Base-by-base conservation (phyloP, 1,139 yeast genomes). In the Diutina siamensis region DNA sequence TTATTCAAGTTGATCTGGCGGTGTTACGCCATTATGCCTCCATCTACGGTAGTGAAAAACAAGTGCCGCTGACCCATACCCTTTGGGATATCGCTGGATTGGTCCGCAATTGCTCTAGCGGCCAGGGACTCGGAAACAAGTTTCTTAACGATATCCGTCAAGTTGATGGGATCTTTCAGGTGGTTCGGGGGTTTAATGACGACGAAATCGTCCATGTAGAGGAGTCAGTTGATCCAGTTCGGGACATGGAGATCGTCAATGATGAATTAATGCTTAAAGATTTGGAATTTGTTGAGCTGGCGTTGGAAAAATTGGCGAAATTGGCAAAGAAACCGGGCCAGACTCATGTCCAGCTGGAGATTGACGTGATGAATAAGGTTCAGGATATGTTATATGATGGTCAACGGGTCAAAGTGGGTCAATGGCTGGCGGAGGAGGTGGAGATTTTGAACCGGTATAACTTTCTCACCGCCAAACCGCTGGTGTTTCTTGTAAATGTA, bases 91-190 rank as follows among this genome's bases (percentile, higher is more conserved):
- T 83, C 49, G 92, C 92, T 0, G 92, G 92, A 0, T 65, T 83
- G 44, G 82, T 84, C 4, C 67, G 83, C 57, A 83, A 83, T 53
- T 88, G 89, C 1, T 72, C 84, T 2, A 71, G 72, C 46, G 89
- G 89, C n/a, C 83, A 78, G 53, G 92, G 92, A 0, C 63, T 83
- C 49, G 92, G 92, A 1, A 82, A 83, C 57, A 81, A 82, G 53
- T 83, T 83, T 54, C 65, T 83, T 51, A 74, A 76, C 47, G 89
- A 83, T 57, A 83, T 83, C 38, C 66, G 84, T 48, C 78, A 74
- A 51, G 89, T 82, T 10, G 92, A 83, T 61, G 88, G 88, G 7
- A 72, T 83, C 9, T 80, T 77, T 53, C 89, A 83, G 52, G 74
- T 83, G 35, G 82, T 82, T 0, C 62, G 92, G 49, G 87, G 82